These are phyloP conservation scores for Solanum piurae DNA, from an alignment of 257 asterid species.

Conservation along the genomic window DNA sequence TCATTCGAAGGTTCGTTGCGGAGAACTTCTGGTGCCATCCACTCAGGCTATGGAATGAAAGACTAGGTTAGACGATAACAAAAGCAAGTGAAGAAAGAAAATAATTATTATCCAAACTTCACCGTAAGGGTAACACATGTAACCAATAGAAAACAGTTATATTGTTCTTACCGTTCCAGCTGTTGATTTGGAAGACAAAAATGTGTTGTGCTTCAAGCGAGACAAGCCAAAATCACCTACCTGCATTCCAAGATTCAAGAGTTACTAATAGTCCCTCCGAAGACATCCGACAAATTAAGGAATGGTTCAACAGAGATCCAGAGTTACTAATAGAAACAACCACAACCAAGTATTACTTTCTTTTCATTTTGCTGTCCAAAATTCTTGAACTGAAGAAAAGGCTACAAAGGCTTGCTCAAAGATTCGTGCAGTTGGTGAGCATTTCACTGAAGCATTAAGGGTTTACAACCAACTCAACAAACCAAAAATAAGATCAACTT, in stretches of 20 bases:
- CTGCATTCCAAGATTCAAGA: constrained; percentile 32
- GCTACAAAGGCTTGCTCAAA: background rate
- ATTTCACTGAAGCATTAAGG: background rate
- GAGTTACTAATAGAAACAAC: background rate
- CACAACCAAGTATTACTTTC: background rate
- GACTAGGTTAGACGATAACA: background rate
- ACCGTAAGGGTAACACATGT: background rate
- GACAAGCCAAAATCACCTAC: constrained; percentile 97
- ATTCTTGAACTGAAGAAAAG: background rate
- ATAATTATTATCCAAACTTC: background rate
- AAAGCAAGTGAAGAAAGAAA: background rate
- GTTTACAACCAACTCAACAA: background rate
- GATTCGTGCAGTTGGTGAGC: background rate
- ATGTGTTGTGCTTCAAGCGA: constrained; percentile 97
- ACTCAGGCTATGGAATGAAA: constrained; percentile 64
- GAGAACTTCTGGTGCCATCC: constrained; percentile 99
- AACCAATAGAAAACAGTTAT: background rate
- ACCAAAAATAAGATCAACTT: background rate
- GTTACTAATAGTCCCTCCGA: background rate
- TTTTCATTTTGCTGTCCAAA: background rate
- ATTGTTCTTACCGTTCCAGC: constrained; percentile 83
- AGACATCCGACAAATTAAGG: background rate
- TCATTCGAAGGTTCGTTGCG: constrained; percentile 98
- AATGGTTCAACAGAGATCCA: background rate
- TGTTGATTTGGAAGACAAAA: constrained; percentile 95